Percentiles rank a stretch among this genome's conserved stretches.
Evolutionary conservation across 1,284 basidiomycete genomes (phyloP).

Genomic region (Leucoagaricus sp.): DNA sequence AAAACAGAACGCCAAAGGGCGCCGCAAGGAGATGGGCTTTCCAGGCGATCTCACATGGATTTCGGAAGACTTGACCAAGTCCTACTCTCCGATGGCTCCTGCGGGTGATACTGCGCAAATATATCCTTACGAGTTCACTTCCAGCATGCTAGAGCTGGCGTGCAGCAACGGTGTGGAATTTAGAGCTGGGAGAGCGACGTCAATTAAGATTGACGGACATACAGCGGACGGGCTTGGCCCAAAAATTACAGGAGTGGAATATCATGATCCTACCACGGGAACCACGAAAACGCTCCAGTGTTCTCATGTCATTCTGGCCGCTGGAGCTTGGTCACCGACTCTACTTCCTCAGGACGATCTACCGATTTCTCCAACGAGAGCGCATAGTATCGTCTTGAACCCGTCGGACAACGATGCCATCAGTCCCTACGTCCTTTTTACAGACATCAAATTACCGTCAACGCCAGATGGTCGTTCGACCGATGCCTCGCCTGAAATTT

Average conservation of each 20-base stretch:
- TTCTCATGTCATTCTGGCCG: constrained; percentile 73
- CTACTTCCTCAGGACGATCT: constrained; percentile 45
- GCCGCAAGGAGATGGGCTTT: constrained; percentile 36
- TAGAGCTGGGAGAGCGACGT: constrained; percentile 44
- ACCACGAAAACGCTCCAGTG: constrained; percentile 45
- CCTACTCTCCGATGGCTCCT: constrained; percentile 63
- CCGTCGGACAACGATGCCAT: constrained; percentile 43
- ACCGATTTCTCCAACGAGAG: constrained; percentile 60
- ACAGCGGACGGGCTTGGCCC: constrained; percentile 29
- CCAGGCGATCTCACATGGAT: constrained; percentile 69
- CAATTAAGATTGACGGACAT: constrained; percentile 31
- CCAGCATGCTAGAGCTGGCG: constrained; percentile 73
- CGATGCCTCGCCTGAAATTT: constrained; percentile 61
- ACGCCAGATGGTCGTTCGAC: background rate
- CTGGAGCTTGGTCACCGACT: constrained; percentile 85
- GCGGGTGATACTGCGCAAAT: constrained; percentile 74
- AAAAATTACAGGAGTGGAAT: constrained; percentile 56
- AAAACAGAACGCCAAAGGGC: constrained; percentile 20
- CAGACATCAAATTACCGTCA: constrained; percentile 49
- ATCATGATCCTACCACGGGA: constrained; percentile 37
- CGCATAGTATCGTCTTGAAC: constrained; percentile 68
- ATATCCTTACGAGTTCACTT: constrained; percentile 80
- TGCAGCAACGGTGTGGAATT: constrained; percentile 51
- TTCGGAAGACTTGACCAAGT: constrained; percentile 55
- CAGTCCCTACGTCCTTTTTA: constrained; percentile 68